These are phyloP conservation scores for Talaromyces sp. DNA, from an alignment of 2,329 filamentous ascomycete species.

Conservation along the genomic window DNA sequence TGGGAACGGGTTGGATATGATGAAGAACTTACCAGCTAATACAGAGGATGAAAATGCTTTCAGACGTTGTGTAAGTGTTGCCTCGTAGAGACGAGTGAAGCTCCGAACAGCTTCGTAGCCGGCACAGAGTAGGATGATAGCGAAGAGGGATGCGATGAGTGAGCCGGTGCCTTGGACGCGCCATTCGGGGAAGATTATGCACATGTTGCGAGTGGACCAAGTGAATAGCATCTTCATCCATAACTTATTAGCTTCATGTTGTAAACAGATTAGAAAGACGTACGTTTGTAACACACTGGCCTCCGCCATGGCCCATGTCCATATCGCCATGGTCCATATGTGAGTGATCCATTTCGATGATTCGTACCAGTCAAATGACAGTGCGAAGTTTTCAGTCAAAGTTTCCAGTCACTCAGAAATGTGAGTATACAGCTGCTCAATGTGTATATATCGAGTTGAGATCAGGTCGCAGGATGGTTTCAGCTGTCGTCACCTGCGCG, in stretches of 20 bases:
- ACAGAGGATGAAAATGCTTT: slow-evolving; percentile 42
- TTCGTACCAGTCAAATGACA: not conserved
- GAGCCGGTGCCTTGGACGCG: slow-evolving; percentile 71
- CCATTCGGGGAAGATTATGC: slow-evolving; percentile 93
- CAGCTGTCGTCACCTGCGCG: not conserved
- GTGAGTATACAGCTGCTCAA: not conserved
- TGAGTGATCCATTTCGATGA: slow-evolving; percentile 33
- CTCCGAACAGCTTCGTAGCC: slow-evolving; percentile 89
- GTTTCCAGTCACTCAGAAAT: not conserved
- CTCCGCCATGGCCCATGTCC: slow-evolving; percentile 47
- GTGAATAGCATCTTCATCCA: slow-evolving; percentile 86
- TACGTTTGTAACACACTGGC: slow-evolving; percentile 88
- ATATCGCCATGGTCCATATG: slow-evolving; percentile 49
- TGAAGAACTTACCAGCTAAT: slow-evolving; percentile 32
- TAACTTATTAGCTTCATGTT: not conserved
- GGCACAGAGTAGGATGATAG: slow-evolving; percentile 77
- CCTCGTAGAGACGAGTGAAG: slow-evolving; percentile 72
- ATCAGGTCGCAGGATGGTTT: not conserved
- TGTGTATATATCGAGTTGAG: not conserved
- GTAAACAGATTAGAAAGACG: slow-evolving; percentile 29
- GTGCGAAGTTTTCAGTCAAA: not conserved
- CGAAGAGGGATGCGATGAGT: slow-evolving; percentile 77
- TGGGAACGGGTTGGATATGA: not conserved
- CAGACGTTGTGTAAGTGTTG: slow-evolving; percentile 48
- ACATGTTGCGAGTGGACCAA: slow-evolving; percentile 89